A percentile compares a stretch with the other conserved stretches of the same genome.
phyloP scores from a whole-genome alignment of 495 filamentous ascomycete genomes.

The Podospora fimiseda region DNA sequence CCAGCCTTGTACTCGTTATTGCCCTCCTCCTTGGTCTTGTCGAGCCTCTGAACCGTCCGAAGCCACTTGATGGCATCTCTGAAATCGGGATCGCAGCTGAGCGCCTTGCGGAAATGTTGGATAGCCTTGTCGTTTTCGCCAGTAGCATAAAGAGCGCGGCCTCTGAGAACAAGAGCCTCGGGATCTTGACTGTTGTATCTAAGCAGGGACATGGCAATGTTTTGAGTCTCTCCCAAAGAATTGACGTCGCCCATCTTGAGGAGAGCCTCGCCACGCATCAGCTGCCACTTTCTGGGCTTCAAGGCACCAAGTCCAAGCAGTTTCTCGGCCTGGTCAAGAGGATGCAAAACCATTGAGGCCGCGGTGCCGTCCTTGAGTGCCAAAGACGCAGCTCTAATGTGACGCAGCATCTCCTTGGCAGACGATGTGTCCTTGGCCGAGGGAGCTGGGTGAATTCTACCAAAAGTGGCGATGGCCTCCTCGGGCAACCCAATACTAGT shows the following conservation, averaged over 20 bases:
- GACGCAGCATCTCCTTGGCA: constrained; percentile 75
- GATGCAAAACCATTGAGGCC: constrained; percentile 87
- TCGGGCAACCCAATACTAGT: constrained; percentile 76
- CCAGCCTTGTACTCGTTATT: constrained; percentile 84
- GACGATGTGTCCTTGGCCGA: constrained; percentile 74
- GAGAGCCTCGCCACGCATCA: constrained; percentile 91
- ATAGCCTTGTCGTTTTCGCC: constrained; percentile 93
- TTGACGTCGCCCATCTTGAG: constrained; percentile 88
- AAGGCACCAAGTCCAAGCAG: constrained; percentile 64
- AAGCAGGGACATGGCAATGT: constrained; percentile 79
- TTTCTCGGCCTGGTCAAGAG: constrained; percentile 81
- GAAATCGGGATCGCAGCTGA: constrained; percentile 88
- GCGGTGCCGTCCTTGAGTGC: constrained; percentile 62
- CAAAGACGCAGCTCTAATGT: constrained; percentile 74
- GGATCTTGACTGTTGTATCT: constrained; percentile 84
- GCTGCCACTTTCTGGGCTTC: constrained; percentile 83
- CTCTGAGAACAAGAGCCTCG: constrained; percentile 85
- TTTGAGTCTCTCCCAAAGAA: constrained; percentile 83
- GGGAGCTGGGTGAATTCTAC: constrained; percentile 64
- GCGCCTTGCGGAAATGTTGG: constrained; percentile 84
- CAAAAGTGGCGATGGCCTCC: constrained; percentile 76
- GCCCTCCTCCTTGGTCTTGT: constrained; percentile 88
- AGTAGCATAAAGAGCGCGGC: constrained; percentile 78
- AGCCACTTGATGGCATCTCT: constrained; percentile 77
- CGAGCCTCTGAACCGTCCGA: constrained; percentile 81